These are phyloP conservation scores for Ophiosphaerella herpotricha DNA, from an alignment of 2,329 filamentous ascomycete genomes.

Conservation along the genomic window DNA sequence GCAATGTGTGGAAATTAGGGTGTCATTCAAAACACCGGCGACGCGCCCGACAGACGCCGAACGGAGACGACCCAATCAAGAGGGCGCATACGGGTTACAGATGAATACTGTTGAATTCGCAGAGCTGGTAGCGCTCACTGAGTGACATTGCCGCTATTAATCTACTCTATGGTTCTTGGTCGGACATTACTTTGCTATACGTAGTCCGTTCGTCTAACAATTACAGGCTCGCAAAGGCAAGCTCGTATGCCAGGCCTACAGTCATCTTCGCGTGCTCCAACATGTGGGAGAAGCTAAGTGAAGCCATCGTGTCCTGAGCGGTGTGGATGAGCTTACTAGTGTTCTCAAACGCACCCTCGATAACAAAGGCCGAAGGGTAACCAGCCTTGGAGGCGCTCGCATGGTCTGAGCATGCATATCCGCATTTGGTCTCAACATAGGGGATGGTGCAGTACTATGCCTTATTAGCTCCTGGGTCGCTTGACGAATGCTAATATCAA, in stretches of 20 bases:
- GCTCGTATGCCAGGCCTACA: constrained; percentile 78
- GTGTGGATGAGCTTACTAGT: constrained; percentile 68
- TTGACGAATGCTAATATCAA: neutral
- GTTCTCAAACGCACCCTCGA: constrained; percentile 68
- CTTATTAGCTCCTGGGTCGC: neutral
- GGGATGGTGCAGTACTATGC: constrained; percentile 79
- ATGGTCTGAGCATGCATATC: constrained; percentile 80
- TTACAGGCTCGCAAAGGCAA: constrained; percentile 62
- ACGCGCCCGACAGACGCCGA: too few relatives aligned
- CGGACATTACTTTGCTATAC: too few relatives aligned
- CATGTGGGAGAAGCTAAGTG: constrained; percentile 83
- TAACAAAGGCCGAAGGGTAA: constrained; percentile 74
- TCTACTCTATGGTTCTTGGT: too few relatives aligned
- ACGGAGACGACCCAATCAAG: too few relatives aligned
- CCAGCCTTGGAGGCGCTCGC: constrained; percentile 72
- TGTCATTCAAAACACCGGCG: too few relatives aligned
- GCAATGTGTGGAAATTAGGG: too few relatives aligned
- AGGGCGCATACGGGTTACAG: too few relatives aligned
- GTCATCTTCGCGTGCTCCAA: constrained; percentile 84
- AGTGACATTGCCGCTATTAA: too few relatives aligned
- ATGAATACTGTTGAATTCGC: too few relatives aligned
- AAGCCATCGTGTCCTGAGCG: constrained; percentile 69
- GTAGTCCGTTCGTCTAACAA: too few relatives aligned
- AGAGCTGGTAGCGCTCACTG: too few relatives aligned
- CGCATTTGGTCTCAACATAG: constrained; percentile 83